Evolutionary conservation across 1,139 yeast genomes (phyloP).

Genomic region (Sugiyamaella grinbergsii): DNA sequence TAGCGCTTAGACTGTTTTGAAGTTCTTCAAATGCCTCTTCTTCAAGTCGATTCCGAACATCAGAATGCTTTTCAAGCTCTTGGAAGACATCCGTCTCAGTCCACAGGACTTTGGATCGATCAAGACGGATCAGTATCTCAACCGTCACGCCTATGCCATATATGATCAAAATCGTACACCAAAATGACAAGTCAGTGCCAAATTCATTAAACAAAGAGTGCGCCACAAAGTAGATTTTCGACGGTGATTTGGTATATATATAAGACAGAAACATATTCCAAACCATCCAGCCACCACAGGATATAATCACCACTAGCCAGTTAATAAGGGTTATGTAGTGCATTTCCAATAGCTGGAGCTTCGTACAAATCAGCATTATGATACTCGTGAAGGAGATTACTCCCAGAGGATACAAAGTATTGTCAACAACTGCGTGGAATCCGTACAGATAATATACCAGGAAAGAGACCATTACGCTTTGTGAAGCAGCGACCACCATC

Average conservation of each 20-base stretch:
- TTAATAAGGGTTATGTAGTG: conserved; percentile 75
- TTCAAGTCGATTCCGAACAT: conserved; percentile 70
- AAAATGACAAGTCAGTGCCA: conserved; percentile 80
- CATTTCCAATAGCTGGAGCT: conserved; percentile 81
- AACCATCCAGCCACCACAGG: conserved; percentile 82
- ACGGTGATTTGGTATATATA: conserved; percentile 59
- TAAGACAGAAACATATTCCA: conserved; percentile 82
- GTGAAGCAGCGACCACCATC: conserved; percentile 76
- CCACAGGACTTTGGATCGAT: conserved; percentile 60
- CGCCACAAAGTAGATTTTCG: conserved; percentile 70
- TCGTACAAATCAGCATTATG: conserved; percentile 70
- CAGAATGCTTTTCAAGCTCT: conserved; percentile 68
- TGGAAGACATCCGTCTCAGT: conserved; percentile 80
- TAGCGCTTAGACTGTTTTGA: conserved; percentile 9
- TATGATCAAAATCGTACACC: conserved; percentile 71
- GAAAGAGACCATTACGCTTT: conserved; percentile 73
- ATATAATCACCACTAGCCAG: conserved; percentile 67
- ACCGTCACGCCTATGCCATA: conserved; percentile 57
- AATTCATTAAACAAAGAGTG: conserved; percentile 67
- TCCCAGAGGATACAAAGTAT: conserved; percentile 81
- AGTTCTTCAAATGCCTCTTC: conserved; percentile 70
- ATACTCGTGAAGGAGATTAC: conserved; percentile 71
- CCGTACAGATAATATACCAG: conserved; percentile 71
- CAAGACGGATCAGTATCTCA: conserved; percentile 64
- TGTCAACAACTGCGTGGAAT: conserved; percentile 60